A percentile compares a stretch with the other conserved stretches of the same genome.
Conservation (phyloP, 805 yeast species). For the Sungouiella thailandica region DNA sequence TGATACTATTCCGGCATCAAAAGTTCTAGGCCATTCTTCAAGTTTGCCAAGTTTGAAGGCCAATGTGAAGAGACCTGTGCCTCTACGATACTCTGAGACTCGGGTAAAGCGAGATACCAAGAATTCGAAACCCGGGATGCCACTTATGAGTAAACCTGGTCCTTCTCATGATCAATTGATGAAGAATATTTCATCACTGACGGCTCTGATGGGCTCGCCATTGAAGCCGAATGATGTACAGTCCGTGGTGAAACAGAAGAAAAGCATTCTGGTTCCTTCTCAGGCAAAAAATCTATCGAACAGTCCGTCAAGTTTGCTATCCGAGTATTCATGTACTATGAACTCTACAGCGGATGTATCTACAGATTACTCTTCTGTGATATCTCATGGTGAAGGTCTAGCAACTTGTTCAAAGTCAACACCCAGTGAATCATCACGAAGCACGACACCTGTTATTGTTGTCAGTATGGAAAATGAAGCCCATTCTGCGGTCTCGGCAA, state of each 20-base stretch:
- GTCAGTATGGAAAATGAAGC: too few species aligned
- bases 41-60: constrained; percentile 18
- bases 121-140: too few species aligned
- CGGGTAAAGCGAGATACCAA: constrained; percentile 1
- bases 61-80: constrained; percentile 2
- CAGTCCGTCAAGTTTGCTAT: constrained; percentile 4
- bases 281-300: background rate
- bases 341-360: constrained; percentile 1
- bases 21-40: constrained; percentile 18
- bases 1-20: too few species aligned
- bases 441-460: too few species aligned
- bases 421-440: too few species aligned
- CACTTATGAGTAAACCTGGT: too few species aligned
- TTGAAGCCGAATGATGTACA: too few species aligned
- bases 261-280: background rate
- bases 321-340: constrained; percentile 3
- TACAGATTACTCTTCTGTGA: constrained; percentile 4
- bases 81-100: background rate
- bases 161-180: too few species aligned
- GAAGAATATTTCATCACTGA: too few species aligned
- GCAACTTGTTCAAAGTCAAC: too few species aligned
- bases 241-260: background rate
- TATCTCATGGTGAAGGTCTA: constrained; percentile 1
- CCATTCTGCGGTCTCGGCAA: too few species aligned
- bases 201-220: too few species aligned